Percentiles rank a stretch among this genome's conserved stretches.
These are phyloP conservation scores for Lipomyces lipofer DNA, from an alignment of 805 yeast species.

Conservation along the genomic window DNA sequence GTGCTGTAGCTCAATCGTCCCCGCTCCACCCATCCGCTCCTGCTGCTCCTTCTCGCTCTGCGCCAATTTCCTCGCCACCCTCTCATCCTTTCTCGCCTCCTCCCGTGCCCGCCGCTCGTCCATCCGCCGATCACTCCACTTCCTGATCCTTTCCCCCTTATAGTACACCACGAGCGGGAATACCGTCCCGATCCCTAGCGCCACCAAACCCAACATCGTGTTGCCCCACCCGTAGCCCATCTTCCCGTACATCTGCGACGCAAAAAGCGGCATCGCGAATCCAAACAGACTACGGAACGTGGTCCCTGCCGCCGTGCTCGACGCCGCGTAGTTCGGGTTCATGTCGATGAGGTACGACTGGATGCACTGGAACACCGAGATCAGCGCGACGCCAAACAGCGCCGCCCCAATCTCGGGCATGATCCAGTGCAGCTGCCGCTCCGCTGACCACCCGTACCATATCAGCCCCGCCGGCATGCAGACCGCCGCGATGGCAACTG, in stretches of 20 bases:
- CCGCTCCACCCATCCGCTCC: neutral
- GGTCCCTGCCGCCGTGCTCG: constrained; percentile 76
- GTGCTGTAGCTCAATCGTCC: neutral
- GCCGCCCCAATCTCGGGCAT: constrained; percentile 63
- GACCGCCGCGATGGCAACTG: constrained; percentile 52
- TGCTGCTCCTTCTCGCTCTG: constrained; percentile 3
- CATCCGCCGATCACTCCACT: constrained; percentile 42
- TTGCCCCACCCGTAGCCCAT: constrained; percentile 80
- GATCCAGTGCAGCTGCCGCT: constrained; percentile 56
- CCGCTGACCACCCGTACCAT: constrained; percentile 72
- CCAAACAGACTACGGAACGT: constrained; percentile 67
- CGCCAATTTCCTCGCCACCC: constrained; percentile 4
- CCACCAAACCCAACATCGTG: constrained; percentile 63
- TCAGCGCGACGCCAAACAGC: constrained; percentile 59
- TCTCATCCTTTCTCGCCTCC: constrained; percentile 11
- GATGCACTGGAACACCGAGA: constrained; percentile 66
- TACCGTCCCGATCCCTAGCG: constrained; percentile 57
- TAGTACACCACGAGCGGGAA: constrained; percentile 57
- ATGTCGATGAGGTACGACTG: constrained; percentile 67
- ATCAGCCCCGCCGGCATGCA: constrained; percentile 60
- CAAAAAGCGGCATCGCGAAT: constrained; percentile 82
- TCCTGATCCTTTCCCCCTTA: constrained; percentile 58
- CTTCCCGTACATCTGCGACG: constrained; percentile 74
- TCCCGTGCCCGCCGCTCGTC: constrained; percentile 13
- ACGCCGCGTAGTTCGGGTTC: constrained; percentile 69